Conservation (phyloP, 2,329 filamentous ascomycete species). For the Verticillium alfalfae region DNA sequence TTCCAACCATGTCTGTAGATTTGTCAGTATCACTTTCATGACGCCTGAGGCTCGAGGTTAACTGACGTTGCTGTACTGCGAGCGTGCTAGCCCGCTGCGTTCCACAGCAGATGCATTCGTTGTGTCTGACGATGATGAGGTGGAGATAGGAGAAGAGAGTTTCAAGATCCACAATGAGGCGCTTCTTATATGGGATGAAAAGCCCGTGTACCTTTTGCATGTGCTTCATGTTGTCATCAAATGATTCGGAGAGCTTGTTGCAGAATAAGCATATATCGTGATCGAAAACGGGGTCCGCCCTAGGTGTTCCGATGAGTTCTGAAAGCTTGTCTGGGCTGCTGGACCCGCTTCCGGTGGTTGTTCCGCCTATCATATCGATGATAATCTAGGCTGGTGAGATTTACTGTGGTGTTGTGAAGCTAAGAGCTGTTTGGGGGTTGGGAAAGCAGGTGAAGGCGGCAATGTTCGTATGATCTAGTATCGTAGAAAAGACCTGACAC, state of each 20-base stretch:
- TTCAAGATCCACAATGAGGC: constrained; percentile 38
- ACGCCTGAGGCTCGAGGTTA: no score
- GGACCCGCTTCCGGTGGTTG: not conserved
- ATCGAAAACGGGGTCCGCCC: constrained; percentile 13
- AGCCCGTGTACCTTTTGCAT: constrained; percentile 45
- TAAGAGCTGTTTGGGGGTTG: no score
- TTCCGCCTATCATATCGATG: not conserved
- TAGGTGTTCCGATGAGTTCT: not conserved
- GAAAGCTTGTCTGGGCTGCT: not conserved
- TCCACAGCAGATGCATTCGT: constrained; percentile 46
- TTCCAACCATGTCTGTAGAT: constrained; percentile 34
- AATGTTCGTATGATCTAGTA: no score
- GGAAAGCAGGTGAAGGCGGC: no score
- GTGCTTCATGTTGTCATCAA: constrained; percentile 34
- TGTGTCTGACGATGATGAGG: constrained; percentile 39
- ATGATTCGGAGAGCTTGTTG: constrained; percentile 14
- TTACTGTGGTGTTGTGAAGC: no score
- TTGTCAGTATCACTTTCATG: not conserved
- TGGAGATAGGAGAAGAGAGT: constrained; percentile 41
- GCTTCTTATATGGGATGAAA: constrained; percentile 29
- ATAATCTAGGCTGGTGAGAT: not conserved
- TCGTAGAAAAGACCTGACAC: no score
- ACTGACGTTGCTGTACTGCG: constrained; percentile 37
- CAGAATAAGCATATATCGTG: constrained; percentile 38
- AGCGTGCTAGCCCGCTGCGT: constrained; percentile 32